A percentile compares a stretch with the other conserved stretches of the same genome.
These are phyloP conservation scores for Sporisorium exsertum DNA, from an alignment of 1,284 basidiomycete genomes.

Conservation along the genomic window DNA sequence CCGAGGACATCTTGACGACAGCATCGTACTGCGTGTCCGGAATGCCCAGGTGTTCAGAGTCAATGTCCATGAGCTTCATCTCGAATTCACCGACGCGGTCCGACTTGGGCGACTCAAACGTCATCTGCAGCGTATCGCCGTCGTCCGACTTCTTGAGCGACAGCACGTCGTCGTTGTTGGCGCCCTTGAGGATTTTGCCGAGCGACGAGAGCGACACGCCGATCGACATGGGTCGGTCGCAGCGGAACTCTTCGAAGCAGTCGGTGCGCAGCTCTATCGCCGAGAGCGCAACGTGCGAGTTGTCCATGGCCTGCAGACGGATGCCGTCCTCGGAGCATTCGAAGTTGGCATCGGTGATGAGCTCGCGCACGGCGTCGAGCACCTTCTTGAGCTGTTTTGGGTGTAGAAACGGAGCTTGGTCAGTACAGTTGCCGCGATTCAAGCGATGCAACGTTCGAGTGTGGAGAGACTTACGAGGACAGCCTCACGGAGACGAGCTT, in stretches of 20 bases:
- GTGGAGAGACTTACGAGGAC: slow-evolving; percentile 49
- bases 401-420: background rate
- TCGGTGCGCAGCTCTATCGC: slow-evolving; percentile 76
- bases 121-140: slow-evolving; percentile 87
- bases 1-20: slow-evolving; percentile 85
- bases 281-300: slow-evolving; percentile 98
- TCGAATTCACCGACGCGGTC: slow-evolving; percentile 98
- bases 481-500: slow-evolving; percentile 61
- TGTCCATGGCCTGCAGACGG: slow-evolving; percentile 93
- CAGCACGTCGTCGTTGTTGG: slow-evolving; percentile 94
- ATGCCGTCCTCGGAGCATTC: slow-evolving; percentile 95
- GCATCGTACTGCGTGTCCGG: slow-evolving; percentile 99
- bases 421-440: background rate
- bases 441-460: background rate
- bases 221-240: slow-evolving; percentile 90
- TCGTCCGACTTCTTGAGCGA: slow-evolving; percentile 93
- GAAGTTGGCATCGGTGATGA: slow-evolving; percentile 97
- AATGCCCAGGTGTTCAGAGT: slow-evolving; percentile 89
- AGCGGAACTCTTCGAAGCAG: slow-evolving; percentile 77
- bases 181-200: slow-evolving; percentile 96
- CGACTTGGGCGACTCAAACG: slow-evolving; percentile 89
- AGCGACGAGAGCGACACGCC: slow-evolving; percentile 78
- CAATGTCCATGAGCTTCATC: slow-evolving; percentile 99
- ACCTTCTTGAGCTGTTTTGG: slow-evolving; percentile 62
- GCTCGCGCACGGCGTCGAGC: slow-evolving; percentile 86